Percentiles rank a stretch among this genome's conserved stretches.
Evolutionary conservation across 495 filamentous ascomycete genomes (phyloP).

Genomic region (Hamigera avellanea): DNA sequence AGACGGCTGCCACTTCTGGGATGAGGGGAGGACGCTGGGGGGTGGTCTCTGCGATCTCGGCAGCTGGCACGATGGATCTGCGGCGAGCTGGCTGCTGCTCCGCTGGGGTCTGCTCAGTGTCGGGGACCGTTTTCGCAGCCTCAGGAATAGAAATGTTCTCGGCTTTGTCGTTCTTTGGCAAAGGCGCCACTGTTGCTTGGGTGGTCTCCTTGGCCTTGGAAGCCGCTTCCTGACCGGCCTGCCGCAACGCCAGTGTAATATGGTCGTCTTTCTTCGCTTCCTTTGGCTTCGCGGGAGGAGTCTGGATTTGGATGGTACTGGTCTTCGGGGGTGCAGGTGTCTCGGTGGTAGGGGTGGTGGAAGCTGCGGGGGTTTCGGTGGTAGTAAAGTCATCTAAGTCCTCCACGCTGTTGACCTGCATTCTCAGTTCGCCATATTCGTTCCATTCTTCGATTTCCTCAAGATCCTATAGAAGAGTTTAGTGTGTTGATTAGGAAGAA

Average conservation of each 20-base stretch:
- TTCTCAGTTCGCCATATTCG: slow-evolving; percentile 89
- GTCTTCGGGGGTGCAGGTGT: slow-evolving; percentile 12
- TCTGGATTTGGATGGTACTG: slow-evolving; percentile 33
- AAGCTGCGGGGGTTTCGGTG: slow-evolving; percentile 25
- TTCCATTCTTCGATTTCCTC: slow-evolving; percentile 98
- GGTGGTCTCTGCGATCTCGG: slow-evolving; percentile 3
- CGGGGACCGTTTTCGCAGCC: too few relatives aligned
- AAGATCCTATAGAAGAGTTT: slow-evolving; percentile 58
- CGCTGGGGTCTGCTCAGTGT: not conserved
- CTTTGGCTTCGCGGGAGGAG: slow-evolving; percentile 25
- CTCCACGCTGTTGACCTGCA: slow-evolving; percentile 49
- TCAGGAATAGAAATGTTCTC: too few relatives aligned
- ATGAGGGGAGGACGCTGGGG: slow-evolving; percentile 22
- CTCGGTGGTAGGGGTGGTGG: slow-evolving; percentile 13
- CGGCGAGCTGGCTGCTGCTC: slow-evolving; percentile 3
- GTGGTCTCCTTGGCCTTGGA: slow-evolving; percentile 40
- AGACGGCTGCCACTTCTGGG: slow-evolving; percentile 31
- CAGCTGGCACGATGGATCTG: slow-evolving; percentile 20
- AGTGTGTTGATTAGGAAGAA: not conserved
- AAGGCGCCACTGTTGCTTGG: slow-evolving; percentile 4
- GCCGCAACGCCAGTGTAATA: slow-evolving; percentile 45
- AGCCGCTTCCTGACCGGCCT: slow-evolving; percentile 60
- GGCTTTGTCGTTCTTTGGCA: too few relatives aligned
- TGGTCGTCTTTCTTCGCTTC: slow-evolving; percentile 21
- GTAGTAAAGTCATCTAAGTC: slow-evolving; percentile 25